Conservation (phyloP, 2,329 filamentous ascomycete species). For the Colletotrichum eleusines region DNA sequence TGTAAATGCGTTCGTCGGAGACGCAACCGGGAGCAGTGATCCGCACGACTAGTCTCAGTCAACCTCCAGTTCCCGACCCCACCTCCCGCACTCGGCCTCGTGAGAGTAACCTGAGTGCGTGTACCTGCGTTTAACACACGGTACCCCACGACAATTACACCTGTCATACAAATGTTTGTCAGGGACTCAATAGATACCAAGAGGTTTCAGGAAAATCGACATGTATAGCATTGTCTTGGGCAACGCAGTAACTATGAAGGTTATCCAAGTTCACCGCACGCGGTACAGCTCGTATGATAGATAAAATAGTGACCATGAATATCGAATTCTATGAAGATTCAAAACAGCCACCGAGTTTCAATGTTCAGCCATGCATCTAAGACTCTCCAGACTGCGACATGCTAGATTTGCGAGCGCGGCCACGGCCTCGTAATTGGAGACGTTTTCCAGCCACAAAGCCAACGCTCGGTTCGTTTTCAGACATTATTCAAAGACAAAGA, state of each 20-base stretch:
- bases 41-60: neutral
- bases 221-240: no score
- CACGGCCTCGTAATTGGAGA: neutral
- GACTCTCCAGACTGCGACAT: neutral
- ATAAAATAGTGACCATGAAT: neutral
- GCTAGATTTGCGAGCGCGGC: neutral
- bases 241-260: rapidly evolving
- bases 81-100: neutral
- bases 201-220: neutral
- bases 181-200: neutral
- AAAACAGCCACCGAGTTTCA: no score
- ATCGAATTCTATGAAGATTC: neutral
- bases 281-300: no score
- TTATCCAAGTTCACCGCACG: neutral
- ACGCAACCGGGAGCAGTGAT: neutral
- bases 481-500: neutral
- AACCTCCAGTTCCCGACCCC: neutral
- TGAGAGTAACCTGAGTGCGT: neutral
- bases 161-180: neutral
- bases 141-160: neutral
- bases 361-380: neutral
- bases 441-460: neutral
- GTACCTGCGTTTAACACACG: no score
- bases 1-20: neutral
- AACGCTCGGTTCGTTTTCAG: neutral